phyloP scores from a whole-genome alignment of 2,329 filamentous ascomycete species.

The Lasiodiplodia gonubiensis region DNA sequence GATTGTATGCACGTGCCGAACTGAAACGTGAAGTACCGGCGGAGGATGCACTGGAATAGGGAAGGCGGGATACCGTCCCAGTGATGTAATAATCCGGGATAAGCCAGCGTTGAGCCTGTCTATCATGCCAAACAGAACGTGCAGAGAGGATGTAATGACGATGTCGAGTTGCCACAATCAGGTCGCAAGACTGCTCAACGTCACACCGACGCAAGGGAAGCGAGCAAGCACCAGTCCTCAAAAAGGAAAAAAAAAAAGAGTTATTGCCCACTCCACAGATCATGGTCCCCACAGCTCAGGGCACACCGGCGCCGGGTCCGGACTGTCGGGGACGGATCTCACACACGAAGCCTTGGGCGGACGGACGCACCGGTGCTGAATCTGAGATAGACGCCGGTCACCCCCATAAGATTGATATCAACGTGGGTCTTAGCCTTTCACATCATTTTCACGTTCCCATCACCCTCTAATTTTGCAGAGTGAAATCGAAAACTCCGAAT shows the following conservation, averaged over 20 bases:
- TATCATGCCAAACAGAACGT: background rate
- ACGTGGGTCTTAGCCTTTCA: too few relatives aligned
- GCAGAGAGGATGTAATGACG: background rate
- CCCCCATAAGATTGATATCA: background rate
- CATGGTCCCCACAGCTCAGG: background rate
- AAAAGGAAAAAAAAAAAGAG: background rate
- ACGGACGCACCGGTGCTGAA: background rate
- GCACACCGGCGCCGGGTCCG: background rate
- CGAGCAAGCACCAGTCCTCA: background rate
- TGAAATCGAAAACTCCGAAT: background rate
- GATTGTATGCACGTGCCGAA: background rate
- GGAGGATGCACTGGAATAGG: conserved; percentile 1
- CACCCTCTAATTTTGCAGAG: background rate
- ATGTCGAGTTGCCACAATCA: background rate
- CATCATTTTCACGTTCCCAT: too few relatives aligned
- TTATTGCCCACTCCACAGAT: background rate
- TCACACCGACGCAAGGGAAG: background rate
- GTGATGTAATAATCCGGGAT: background rate
- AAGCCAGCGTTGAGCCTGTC: background rate
- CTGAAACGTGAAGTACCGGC: background rate
- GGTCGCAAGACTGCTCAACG: background rate
- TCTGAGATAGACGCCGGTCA: background rate
- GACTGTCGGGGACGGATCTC: conserved; percentile 11
- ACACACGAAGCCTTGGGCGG: background rate
- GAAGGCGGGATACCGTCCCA: background rate